Base-by-base conservation (phyloP, 2,329 filamentous ascomycete genomes). In the Penicillium sp. region DNA sequence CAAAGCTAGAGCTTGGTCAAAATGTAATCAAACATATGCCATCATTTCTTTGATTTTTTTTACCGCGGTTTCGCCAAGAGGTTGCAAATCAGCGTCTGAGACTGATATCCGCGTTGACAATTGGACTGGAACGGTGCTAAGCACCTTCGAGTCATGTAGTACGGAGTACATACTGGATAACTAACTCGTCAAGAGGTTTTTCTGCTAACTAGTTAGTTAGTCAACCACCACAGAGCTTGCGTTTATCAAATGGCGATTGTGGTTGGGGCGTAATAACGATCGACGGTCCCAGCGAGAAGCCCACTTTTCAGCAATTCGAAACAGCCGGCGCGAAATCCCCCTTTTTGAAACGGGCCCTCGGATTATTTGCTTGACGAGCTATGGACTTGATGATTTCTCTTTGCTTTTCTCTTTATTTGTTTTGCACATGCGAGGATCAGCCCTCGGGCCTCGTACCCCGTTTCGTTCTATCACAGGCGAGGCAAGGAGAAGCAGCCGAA, bases 291-390 rank as follows among this genome's bases (percentile, higher is more conserved):
- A 49, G 52, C 38, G 23, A 55, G 42, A 44, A 56, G 47, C 52
- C 58, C 58, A 60, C 58, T 56, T 50, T 52, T 52, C 50, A 39
- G 41, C 42, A 35, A 60, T 53, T 52, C 53, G 56, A 60, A 60
- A 59, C 58, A 52, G 40, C 52, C 56, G 53, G 57, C 49, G 46
- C 33, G 15, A 37, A 37, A 15, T 31, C 35, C 47, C 49, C 52
- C 43, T 43, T 49, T 49, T 46, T 44, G 51, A 46, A 53, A 57
- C 54, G 48, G 41, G 43, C 27, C 15, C 37, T 27, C 25, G 28
- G 23, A 40, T 45, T 35, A 33, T 42, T 51, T 42, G 42, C 31
- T 37, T 37, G 33, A 35, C 32, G 18, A 37, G 33, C 33, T 37
- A 20, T 20, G 33, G 7, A 10, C 3, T 41, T 28, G 25, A 23